These are phyloP conservation scores for Colletotrichum magnum DNA, from an alignment of 2,329 filamentous ascomycete genomes.

Conservation along the genomic window DNA sequence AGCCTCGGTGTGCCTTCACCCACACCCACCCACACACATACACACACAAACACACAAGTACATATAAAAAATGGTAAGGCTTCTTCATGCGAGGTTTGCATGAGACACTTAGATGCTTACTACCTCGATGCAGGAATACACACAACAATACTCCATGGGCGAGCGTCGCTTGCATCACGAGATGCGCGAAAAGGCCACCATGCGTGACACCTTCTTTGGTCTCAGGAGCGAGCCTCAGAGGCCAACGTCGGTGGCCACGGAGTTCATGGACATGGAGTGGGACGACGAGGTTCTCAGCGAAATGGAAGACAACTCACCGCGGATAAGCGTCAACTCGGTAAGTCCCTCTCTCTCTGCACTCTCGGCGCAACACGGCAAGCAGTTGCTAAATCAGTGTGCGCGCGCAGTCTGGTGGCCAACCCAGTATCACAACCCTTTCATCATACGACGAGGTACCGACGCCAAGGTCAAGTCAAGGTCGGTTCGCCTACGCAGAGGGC, in stretches of 20 bases:
- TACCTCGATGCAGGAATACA: constrained; percentile 50
- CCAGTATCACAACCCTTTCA: constrained; percentile 88
- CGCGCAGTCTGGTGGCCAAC: constrained; percentile 62
- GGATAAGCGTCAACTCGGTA: constrained; percentile 80
- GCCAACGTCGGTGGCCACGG: constrained; percentile 79
- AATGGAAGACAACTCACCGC: constrained; percentile 75
- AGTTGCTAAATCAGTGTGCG: constrained; percentile 36
- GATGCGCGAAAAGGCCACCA: constrained; percentile 66
- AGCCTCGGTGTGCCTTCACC: constrained; percentile 16
- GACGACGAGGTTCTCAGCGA: constrained; percentile 73
- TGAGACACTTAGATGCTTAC: constrained; percentile 12
- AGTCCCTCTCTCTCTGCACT: constrained; percentile 50
- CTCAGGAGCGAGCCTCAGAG: constrained; percentile 67
- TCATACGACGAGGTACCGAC: constrained; percentile 89
- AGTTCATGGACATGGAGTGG: constrained; percentile 84
- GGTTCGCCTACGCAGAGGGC: constrained; percentile 69
- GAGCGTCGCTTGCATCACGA: constrained; percentile 59
- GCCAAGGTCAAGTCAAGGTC: constrained; percentile 75
- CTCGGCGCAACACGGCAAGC: neutral
- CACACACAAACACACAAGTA: too few relatives aligned
- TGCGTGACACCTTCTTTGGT: constrained; percentile 74
- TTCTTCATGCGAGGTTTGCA: neutral
- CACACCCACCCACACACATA: neutral
- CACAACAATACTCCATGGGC: constrained; percentile 51
- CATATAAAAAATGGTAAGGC: constrained; percentile 51